Base-by-base conservation (phyloP, 176 grass and related monocot genomes). In the Ampelocalamus luodianensis region DNA sequence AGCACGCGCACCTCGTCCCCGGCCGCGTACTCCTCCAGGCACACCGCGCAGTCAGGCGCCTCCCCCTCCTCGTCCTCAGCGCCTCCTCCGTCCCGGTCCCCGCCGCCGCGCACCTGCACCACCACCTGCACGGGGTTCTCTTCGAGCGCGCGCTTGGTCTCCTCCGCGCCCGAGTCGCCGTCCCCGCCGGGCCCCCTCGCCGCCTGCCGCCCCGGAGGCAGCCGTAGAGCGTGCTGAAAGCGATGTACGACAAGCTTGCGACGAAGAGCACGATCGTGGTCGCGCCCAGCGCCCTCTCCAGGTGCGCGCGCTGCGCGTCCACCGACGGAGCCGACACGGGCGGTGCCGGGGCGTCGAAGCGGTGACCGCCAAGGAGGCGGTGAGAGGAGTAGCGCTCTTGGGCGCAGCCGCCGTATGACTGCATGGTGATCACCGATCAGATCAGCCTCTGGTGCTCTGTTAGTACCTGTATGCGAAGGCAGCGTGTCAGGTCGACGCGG, bases 1-100 rank as follows among this genome's bases (percentile, higher is more conserved):
- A 92, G 53, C 70, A 78, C 76, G 46, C 84, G 91, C 70, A 87
- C 76, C 84, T 87, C 80, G 16, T 87, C 87, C 4, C 84, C 87
- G 27, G n/a, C 55, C 1, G 17, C 39, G 70, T 87, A 90, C 84
- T 87, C 84, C 39, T 70, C 80, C 23, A 92, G 34, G 81, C 91
- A 92, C 84, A 90, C 84, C 32, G 85, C 61, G 40, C 91, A 87
- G 5, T 55, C 71, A 5, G 0, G 24, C 1, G 18, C 72, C 4
- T 10, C 40, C 18, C 18, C 68, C 24, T 51, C 58, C 3, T 40
- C 3, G 32, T 43, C 42, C 20, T 22, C 22, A 10, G 0, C 50
- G n/a, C 16, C 61, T 36, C 37, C 51, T 0, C 2, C 67, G 4
- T 6, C 3, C 3, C 20, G 5, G 37, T 0, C 50, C 32, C 17